Conservation (phyloP, 139 green algal species). For the Cymbomonas tetramitiformis region DNA sequence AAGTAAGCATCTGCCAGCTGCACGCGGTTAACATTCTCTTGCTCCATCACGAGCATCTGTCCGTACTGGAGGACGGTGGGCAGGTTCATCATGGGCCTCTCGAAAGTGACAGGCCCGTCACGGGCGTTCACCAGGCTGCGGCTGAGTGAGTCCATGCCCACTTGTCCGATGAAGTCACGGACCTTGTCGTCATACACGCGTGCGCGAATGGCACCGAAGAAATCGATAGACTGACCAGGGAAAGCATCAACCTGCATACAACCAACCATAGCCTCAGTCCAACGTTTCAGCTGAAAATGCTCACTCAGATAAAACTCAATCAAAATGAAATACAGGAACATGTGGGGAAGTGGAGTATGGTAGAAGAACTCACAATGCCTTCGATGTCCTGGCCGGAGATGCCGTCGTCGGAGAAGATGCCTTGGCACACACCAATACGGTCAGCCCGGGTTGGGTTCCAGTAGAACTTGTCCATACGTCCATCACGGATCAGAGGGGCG, state of each 20-base stretch:
- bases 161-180: constrained; percentile 54
- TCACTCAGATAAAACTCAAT: too few relatives aligned
- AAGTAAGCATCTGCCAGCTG: constrained; percentile 93
- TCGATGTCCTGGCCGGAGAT: constrained; percentile 25
- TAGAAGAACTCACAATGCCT: too few relatives aligned
- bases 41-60: constrained; percentile 74
- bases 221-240: constrained; percentile 98
- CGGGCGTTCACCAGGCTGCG: constrained; percentile 78
- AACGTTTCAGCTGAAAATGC: constrained; percentile 32
- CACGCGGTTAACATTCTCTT: constrained; percentile 97
- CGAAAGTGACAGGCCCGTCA: constrained; percentile 52
- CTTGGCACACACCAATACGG: constrained; percentile 83
- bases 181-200: constrained; percentile 87
- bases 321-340: neutral
- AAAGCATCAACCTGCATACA: constrained; percentile 88
- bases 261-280: too few relatives aligned
- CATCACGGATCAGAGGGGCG: constrained; percentile 93
- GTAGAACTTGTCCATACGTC: constrained; percentile 99
- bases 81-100: constrained; percentile 71
- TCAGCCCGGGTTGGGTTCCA: constrained; percentile 87
- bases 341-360: neutral
- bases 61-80: constrained; percentile 76
- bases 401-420: constrained; percentile 81
- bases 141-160: constrained; percentile 76
- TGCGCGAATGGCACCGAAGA: constrained; percentile 88